Evolutionary conservation across 1,139 yeast species (phyloP).

Genomic region (Suhomyces kunorum): DNA sequence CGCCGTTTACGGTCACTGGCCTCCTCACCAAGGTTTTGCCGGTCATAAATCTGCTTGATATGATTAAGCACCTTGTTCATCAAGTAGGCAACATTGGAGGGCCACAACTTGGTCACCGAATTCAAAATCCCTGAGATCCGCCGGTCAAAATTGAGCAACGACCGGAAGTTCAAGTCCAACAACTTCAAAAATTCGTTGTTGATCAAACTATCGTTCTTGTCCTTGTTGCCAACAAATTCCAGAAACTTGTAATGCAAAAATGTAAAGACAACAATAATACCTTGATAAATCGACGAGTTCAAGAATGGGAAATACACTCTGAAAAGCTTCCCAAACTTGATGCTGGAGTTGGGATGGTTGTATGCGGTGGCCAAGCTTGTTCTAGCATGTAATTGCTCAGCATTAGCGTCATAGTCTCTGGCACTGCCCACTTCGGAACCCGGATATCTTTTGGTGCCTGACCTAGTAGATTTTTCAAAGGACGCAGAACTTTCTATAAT

Average conservation of each 20-base stretch:
- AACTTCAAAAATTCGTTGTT: slow-evolving; percentile 26
- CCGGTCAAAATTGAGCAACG: slow-evolving; percentile 30
- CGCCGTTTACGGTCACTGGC: slow-evolving; percentile 4
- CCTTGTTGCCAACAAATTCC: slow-evolving; percentile 32
- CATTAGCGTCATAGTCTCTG: not conserved
- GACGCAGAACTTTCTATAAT: not conserved
- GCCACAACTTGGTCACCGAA: slow-evolving; percentile 35
- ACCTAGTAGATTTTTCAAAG: not conserved
- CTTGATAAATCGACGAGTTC: slow-evolving; percentile 52
- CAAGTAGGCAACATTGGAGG: slow-evolving; percentile 37
- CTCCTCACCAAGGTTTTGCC: slow-evolving; percentile 17
- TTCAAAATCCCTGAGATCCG: slow-evolving; percentile 22
- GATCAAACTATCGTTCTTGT: slow-evolving; percentile 10
- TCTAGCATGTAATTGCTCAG: not conserved
- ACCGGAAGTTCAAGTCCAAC: slow-evolving; percentile 28
- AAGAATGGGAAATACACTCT: slow-evolving; percentile 47
- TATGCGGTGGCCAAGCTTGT: not conserved
- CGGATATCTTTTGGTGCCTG: not conserved
- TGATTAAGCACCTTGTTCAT: slow-evolving; percentile 36
- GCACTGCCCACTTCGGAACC: not conserved
- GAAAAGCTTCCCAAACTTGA: slow-evolving; percentile 37
- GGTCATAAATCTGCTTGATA: slow-evolving; percentile 30
- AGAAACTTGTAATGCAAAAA: slow-evolving; percentile 45
- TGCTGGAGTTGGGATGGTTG: slow-evolving; percentile 15
- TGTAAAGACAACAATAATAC: slow-evolving; percentile 52